phyloP scores from a whole-genome alignment of 371 early-diverging fungal species.

The Synchytrium microbalum region DNA sequence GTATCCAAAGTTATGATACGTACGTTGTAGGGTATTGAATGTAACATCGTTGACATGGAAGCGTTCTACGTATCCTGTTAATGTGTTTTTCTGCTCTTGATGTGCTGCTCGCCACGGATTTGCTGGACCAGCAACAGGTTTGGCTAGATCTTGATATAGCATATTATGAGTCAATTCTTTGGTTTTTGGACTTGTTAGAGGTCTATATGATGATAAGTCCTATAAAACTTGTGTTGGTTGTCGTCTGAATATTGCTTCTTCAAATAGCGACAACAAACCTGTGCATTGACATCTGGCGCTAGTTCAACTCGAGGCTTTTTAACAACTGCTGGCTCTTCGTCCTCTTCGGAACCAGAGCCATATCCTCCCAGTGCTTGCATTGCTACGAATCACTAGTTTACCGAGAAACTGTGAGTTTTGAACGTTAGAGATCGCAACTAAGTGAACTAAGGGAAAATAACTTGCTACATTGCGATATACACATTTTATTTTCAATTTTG shows the following conservation, averaged over 20 bases:
- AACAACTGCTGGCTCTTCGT: neutral
- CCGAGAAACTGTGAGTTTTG: no score
- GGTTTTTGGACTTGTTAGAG: neutral
- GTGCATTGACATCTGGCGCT: neutral
- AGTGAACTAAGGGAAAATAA: no score
- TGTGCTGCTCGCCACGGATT: conserved; percentile 56
- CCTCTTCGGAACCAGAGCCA: neutral
- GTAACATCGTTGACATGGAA: conserved; percentile 56
- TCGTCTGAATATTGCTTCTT: no score
- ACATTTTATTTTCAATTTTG: no score
- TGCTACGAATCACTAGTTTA: no score
- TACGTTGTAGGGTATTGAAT: conserved; percentile 72
- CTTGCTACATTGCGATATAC: no score
- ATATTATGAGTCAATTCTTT: conserved; percentile 62
- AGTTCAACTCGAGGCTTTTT: neutral
- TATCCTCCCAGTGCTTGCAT: no score
- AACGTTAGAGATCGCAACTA: no score
- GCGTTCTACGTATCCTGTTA: conserved; percentile 11
- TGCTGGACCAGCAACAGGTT: conserved; percentile 63
- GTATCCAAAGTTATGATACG: conserved; percentile 73
- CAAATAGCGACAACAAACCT: neutral
- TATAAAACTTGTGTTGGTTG: neutral
- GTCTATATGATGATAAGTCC: neutral
- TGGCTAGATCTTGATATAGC: conserved; percentile 61
- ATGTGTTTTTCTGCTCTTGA: conserved; percentile 14